phyloP scores from a whole-genome alignment of 2,329 filamentous ascomycete genomes.

The Lecanicillium sp. region DNA sequence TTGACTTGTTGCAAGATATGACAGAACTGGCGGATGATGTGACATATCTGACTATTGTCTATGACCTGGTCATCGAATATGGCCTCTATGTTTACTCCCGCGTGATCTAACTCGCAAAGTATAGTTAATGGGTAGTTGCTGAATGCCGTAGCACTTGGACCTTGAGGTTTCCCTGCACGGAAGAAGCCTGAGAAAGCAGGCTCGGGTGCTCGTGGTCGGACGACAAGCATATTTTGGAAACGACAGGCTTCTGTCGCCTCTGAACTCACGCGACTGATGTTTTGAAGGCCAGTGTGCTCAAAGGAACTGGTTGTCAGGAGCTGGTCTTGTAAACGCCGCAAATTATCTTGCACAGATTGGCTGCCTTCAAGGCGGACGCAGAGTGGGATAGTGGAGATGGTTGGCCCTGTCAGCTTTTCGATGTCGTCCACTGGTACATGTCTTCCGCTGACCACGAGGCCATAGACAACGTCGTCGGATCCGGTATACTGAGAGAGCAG shows the following conservation, averaged over 20 bases:
- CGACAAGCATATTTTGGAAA: conserved; percentile 22
- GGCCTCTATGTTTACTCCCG: too few relatives aligned
- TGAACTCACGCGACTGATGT: conserved; percentile 15
- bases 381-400: conserved; percentile 46
- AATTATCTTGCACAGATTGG: conserved; percentile 32
- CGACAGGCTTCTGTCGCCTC: conserved; percentile 11
- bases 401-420: conserved; percentile 44
- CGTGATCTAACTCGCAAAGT: too few relatives aligned
- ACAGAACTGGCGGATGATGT: too few relatives aligned
- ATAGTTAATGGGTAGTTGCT: too few relatives aligned
- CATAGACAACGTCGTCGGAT: conserved; percentile 41
- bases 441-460: conserved; percentile 46
- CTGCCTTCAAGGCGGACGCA: conserved; percentile 32
- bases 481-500: conserved; percentile 38
- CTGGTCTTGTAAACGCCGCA: conserved; percentile 22
- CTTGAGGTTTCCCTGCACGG: too few relatives aligned
- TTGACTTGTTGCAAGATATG: too few relatives aligned
- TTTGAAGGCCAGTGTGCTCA: conserved; percentile 22
- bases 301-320: conserved; percentile 16
- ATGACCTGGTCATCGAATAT: too few relatives aligned
- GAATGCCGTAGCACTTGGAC: too few relatives aligned
- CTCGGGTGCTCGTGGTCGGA: too few relatives aligned
- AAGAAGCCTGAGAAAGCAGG: too few relatives aligned
- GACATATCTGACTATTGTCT: too few relatives aligned
- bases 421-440: conserved; percentile 31